These are phyloP conservation scores for Pythium biforme DNA, from an alignment of 352 stramenopile genomes.

Conservation along the genomic window DNA sequence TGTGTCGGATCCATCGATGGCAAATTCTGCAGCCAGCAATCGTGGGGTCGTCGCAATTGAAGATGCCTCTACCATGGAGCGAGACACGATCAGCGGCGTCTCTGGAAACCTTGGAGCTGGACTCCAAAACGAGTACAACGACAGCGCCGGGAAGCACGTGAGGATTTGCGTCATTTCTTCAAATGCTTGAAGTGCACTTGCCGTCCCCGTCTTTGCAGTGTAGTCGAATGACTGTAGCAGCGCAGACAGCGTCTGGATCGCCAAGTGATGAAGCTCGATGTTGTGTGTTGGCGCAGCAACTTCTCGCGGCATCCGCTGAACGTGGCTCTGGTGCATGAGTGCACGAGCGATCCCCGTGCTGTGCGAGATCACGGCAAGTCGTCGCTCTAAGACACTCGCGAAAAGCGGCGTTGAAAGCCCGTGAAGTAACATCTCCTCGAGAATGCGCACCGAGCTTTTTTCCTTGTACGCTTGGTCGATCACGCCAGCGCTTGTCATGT, in stretches of 20 bases:
- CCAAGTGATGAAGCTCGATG: constrained; percentile 79
- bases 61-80: constrained; percentile 51
- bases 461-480: constrained; percentile 69
- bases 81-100: constrained; percentile 40
- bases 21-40: constrained; percentile 42
- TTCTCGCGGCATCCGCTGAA: constrained; percentile 39
- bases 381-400: constrained; percentile 71
- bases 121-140: constrained; percentile 85
- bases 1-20: constrained; percentile 48
- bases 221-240: constrained; percentile 78
- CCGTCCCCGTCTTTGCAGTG: constrained; percentile 20
- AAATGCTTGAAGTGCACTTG: constrained; percentile 52
- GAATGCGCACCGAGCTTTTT: constrained; percentile 67
- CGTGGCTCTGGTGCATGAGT: constrained; percentile 51
- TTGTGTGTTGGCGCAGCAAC: constrained; percentile 38
- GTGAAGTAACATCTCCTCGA: constrained; percentile 83
- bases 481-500: constrained; percentile 82
- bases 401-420: constrained; percentile 76
- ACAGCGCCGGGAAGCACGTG: constrained; percentile 70
- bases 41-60: constrained; percentile 52
- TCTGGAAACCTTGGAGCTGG: constrained; percentile 65
- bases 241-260: constrained; percentile 75
- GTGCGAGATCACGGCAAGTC: constrained; percentile 79
- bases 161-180: constrained; percentile 77
- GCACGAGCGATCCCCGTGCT: constrained; percentile 62